Evolutionary conservation across 768 basidiomycete genomes (phyloP).

Genomic region (Rossbeevera mucosa): DNA sequence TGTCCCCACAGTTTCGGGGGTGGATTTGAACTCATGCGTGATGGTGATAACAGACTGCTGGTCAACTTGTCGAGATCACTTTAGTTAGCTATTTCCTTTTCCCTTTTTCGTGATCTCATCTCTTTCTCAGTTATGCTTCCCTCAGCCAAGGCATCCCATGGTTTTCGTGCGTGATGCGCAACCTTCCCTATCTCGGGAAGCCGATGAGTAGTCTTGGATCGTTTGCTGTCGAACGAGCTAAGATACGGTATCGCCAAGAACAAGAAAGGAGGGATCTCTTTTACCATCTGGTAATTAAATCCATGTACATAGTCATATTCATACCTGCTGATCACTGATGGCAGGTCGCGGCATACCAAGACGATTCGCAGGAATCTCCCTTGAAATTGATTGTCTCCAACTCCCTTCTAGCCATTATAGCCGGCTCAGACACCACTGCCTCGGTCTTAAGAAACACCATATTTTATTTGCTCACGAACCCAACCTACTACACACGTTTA

Average conservation of each 20-base stretch:
- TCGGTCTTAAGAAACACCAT: slow-evolving; percentile 36
- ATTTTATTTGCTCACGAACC: slow-evolving; percentile 39
- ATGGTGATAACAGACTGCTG: slow-evolving; percentile 34
- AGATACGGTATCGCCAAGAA: slow-evolving; percentile 19
- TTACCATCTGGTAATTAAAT: slow-evolving; percentile 38
- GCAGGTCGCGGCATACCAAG: slow-evolving; percentile 25
- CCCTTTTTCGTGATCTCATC: slow-evolving; percentile 4
- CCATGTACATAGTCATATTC: background rate
- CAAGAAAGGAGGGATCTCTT: slow-evolving; percentile 29
- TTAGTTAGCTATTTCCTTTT: slow-evolving; percentile 17
- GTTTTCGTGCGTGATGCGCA: slow-evolving; percentile 21
- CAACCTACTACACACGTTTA: slow-evolving; percentile 33
- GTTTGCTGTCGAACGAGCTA: slow-evolving; percentile 25
- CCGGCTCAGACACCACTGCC: slow-evolving; percentile 48
- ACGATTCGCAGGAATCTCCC: slow-evolving; percentile 24
- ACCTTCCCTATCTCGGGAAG: slow-evolving; percentile 30
- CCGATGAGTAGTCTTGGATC: slow-evolving; percentile 26
- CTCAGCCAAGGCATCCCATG: slow-evolving; percentile 22
- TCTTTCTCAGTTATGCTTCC: slow-evolving; percentile 7
- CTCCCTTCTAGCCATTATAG: slow-evolving; percentile 36
- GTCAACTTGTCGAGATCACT: slow-evolving; percentile 26
- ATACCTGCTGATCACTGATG: slow-evolving; percentile 3
- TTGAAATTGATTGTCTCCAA: slow-evolving; percentile 33
- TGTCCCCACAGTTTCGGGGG: slow-evolving; percentile 32
- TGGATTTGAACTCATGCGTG: slow-evolving; percentile 35